Evolutionary conservation across 78 protist species (phyloP).

Genomic region (Planoprotostelium fungivorum): DNA sequence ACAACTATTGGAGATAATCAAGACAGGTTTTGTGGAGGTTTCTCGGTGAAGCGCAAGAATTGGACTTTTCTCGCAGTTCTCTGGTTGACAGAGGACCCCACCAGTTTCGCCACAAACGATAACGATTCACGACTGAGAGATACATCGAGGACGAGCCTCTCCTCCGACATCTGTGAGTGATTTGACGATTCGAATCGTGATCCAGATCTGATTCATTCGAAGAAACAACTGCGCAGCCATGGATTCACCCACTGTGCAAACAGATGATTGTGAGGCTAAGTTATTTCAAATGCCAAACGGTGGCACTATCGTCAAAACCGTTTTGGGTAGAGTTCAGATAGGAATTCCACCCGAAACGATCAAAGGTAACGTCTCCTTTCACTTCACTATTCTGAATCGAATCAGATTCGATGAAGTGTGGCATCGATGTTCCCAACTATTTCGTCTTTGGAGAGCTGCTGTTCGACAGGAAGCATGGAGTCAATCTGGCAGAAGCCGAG

Average conservation of each 20-base stretch:
- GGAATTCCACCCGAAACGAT: constrained; percentile 81
- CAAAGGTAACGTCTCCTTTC: constrained; percentile 12
- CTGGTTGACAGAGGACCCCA: no score
- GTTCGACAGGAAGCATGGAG: constrained; percentile 41
- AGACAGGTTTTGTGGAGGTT: no score
- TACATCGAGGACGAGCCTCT: no score
- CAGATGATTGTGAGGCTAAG: constrained; percentile 9
- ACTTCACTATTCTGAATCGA: not conserved
- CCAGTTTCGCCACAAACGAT: no score
- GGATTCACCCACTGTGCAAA: not conserved
- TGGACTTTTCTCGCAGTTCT: no score
- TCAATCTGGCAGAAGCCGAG: constrained; percentile 62
- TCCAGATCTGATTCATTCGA: no score
- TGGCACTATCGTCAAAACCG: constrained; percentile 37
- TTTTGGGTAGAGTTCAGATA: constrained; percentile 55
- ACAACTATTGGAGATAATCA: no score
- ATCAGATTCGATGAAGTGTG: constrained; percentile 52
- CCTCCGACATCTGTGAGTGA: no score
- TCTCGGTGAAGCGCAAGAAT: no score
- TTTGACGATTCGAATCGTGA: no score
- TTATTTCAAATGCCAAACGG: constrained; percentile 31
- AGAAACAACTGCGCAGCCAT: no score
- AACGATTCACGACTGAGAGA: no score
- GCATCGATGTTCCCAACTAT: constrained; percentile 40
- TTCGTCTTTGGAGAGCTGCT: constrained; percentile 44